Percentiles rank a stretch among this genome's conserved stretches.
Evolutionary conservation across 345 rosid species (phyloP).

Genomic region (Arabidopsis suecica): DNA sequence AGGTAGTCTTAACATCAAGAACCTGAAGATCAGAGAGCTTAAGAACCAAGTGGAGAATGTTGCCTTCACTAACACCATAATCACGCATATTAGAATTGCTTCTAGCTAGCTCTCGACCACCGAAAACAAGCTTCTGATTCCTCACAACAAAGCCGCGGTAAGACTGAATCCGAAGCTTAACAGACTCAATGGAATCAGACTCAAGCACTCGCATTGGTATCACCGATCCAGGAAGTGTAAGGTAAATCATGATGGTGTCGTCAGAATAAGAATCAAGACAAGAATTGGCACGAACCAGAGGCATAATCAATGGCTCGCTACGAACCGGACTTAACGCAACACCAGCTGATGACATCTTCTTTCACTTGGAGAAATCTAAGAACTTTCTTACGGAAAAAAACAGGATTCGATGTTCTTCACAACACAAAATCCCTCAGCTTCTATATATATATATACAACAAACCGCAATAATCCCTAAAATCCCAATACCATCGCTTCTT

Average conservation of each 20-base stretch:
- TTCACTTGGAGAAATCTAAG: slow-evolving; percentile 18
- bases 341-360: slow-evolving; percentile 65
- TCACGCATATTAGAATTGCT: slow-evolving; percentile 71
- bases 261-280: slow-evolving; percentile 34
- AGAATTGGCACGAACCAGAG: slow-evolving; percentile 40
- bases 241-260: slow-evolving; percentile 62
- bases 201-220: slow-evolving; percentile 64
- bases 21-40: slow-evolving; percentile 74
- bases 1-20: slow-evolving; percentile 59
- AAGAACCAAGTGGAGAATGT: slow-evolving; percentile 77
- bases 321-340: slow-evolving; percentile 52
- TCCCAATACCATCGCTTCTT: slow-evolving; percentile 35
- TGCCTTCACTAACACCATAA: slow-evolving; percentile 71
- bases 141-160: slow-evolving; percentile 69
- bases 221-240: slow-evolving; percentile 47
- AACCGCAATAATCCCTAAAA: slow-evolving; percentile 29
- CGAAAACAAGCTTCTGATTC: slow-evolving; percentile 75
- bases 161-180: slow-evolving; percentile 72
- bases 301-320: slow-evolving; percentile 44
- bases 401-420: slow-evolving; percentile 7
- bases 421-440: slow-evolving; percentile 19
- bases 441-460: slow-evolving; percentile 32
- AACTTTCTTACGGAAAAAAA: slow-evolving; percentile 10
- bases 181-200: slow-evolving; percentile 71
- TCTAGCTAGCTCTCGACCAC: slow-evolving; percentile 71